phyloP scores from a whole-genome alignment of 257 asterid genomes.

The Solanum ossicruentum region DNA sequence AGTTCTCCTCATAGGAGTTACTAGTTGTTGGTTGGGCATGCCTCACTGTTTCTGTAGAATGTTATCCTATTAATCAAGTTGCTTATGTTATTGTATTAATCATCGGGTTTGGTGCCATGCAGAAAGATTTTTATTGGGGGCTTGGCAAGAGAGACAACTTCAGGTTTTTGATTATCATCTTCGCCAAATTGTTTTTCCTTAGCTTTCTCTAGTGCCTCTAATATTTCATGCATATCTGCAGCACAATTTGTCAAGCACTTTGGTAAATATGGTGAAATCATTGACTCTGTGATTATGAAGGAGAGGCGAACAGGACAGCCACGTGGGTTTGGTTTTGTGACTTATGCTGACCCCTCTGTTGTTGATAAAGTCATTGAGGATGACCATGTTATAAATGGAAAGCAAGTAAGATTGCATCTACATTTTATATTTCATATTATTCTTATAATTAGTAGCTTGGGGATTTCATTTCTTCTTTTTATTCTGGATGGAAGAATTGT shows the following conservation, averaged over 20 bases:
- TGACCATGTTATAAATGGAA: constrained; percentile 35
- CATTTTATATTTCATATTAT: background rate
- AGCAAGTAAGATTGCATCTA: constrained; percentile 27
- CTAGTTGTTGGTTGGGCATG: background rate
- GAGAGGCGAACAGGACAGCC: constrained; percentile 48
- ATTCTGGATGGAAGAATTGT: background rate
- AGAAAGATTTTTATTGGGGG: constrained; percentile 56
- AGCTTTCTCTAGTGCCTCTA: background rate
- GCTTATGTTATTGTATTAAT: background rate
- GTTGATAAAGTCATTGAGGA: constrained; percentile 50
- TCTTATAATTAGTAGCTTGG: background rate
- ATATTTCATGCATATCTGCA: background rate
- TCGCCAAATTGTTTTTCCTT: background rate
- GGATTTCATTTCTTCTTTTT: background rate
- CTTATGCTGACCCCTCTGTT: constrained; percentile 40
- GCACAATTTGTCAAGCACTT: constrained; percentile 41
- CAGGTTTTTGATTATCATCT: constrained; percentile 13
- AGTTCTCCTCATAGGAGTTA: background rate
- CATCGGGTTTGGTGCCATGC: background rate
- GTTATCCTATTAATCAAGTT: background rate
- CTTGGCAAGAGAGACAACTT: constrained; percentile 48
- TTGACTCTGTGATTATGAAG: constrained; percentile 57
- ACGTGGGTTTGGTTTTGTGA: constrained; percentile 50
- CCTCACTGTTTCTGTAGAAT: background rate
- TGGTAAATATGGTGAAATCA: constrained; percentile 49